Evolutionary conservation across 495 filamentous ascomycete species (phyloP).

Genomic region (Rusavskia elegans): DNA sequence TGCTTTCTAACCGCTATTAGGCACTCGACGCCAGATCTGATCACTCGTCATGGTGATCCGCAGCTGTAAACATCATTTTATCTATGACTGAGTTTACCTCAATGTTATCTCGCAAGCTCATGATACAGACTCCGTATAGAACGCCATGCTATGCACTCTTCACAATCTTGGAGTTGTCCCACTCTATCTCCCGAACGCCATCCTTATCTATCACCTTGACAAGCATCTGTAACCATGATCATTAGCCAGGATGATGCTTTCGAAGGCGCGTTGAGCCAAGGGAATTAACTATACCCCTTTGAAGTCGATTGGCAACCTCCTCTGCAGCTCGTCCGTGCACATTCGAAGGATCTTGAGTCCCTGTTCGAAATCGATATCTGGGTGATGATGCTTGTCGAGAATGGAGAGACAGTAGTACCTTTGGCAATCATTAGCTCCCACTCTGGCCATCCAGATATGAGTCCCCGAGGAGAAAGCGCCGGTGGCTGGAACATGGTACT

Average conservation of each 20-base stretch:
- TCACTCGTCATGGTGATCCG: no score
- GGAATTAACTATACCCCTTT: constrained; percentile 49
- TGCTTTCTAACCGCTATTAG: no score
- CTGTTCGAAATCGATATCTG: constrained; percentile 72
- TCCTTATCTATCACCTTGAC: constrained; percentile 93
- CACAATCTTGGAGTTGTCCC: constrained; percentile 61
- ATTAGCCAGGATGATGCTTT: constrained; percentile 7
- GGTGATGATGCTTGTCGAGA: constrained; percentile 95
- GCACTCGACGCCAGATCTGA: no score
- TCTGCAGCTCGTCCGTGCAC: constrained; percentile 94
- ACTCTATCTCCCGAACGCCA: constrained; percentile 65
- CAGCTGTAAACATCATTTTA: background rate
- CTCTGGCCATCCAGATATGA: background rate
- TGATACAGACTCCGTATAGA: background rate
- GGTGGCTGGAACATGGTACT: constrained; percentile 19
- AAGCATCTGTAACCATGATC: constrained; percentile 31
- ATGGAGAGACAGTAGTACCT: constrained; percentile 91
- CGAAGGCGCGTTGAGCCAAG: background rate
- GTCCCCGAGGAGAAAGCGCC: background rate
- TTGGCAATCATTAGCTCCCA: background rate
- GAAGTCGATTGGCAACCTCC: constrained; percentile 92
- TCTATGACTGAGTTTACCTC: background rate
- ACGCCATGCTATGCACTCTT: constrained; percentile 37
- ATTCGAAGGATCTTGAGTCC: constrained; percentile 80
- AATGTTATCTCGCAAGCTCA: background rate